Base-by-base conservation (phyloP, 1,139 yeast genomes). In the Protomyces macrosporus region DNA sequence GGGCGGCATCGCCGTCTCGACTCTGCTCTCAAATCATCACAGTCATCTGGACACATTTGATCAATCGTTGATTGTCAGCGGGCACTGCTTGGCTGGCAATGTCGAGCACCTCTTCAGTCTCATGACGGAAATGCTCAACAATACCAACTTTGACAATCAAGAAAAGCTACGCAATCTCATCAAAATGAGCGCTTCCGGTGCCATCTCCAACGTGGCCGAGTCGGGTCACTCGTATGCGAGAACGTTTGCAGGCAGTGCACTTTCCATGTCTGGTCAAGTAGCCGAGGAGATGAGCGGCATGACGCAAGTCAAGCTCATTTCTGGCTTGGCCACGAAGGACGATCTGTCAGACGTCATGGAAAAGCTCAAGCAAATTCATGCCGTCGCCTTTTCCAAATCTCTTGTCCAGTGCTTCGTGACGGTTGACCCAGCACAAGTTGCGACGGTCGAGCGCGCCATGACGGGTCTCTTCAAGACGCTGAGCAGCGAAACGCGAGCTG, bases 141-240 rank as follows among this genome's bases (percentile, higher is more conserved):
- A 84, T 55, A 90, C 97, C 0, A 83, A 85, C 68, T 86, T 90
- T 70, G 78, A 77, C 30, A 87, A 88, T 58, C 77, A 84, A 63
- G 87, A 86, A 61, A 93, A 91, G 71, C 78, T 93, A 66, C 79
- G 83, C 67, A 84, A 89, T 1, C 78, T 93, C 68, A 83, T 95
- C 54, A 88, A 87, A 70, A 82, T 86, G 60, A 75, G 86, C 72
- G 69, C 69, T 1, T 60, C 69, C 36, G 72, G 69, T 34, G 87
- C 89, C 0, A 87, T 91, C 53, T 91, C 90, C 70, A 90, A 88
- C 70, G 78, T 90, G 60, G 93, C 97, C 5, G 95, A 91, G 67
- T 79, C 87, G 59, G 99, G 99, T 0, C 98, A 93, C 72, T 79
- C 87, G 1, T 91, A 81, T 75, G 97, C 98, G 1, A 81, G 85